Evolutionary conservation across 176 grass and related monocot species (phyloP).

Genomic region (Puya raimondii): DNA sequence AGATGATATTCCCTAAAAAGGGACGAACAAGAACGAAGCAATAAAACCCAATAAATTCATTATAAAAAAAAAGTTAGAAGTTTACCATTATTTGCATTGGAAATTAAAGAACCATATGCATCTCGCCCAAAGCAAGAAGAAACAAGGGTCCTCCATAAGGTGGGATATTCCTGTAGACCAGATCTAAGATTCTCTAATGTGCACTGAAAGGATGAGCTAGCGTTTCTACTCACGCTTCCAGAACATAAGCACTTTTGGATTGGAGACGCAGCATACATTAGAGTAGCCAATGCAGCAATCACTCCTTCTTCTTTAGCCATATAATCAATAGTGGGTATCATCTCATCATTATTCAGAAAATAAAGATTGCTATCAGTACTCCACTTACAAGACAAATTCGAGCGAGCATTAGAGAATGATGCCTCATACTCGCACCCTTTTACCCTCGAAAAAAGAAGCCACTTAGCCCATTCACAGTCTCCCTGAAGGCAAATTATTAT

Average conservation of each 20-base stretch:
- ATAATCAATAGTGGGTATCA: conserved; percentile 71
- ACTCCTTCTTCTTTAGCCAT: conserved; percentile 70
- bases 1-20: neutral
- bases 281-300: conserved; percentile 81
- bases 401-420: conserved; percentile 72
- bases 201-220: conserved; percentile 50
- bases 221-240: conserved; percentile 72
- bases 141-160: conserved; percentile 62
- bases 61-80: conserved; percentile 11
- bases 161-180: conserved; percentile 61
- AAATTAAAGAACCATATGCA: conserved; percentile 50
- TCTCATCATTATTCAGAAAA: conserved; percentile 68
- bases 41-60: conserved; percentile 17
- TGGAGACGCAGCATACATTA: conserved; percentile 80
- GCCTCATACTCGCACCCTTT: conserved; percentile 76
- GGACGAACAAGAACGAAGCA: neutral
- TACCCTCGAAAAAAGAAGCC: conserved; percentile 82
- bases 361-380: conserved; percentile 28
- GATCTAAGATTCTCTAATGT: conserved; percentile 69
- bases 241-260: conserved; percentile 73
- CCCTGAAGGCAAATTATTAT: conserved; percentile 36
- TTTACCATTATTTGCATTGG: conserved; percentile 41
- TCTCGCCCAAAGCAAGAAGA: conserved; percentile 69
- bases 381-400: conserved; percentile 62
- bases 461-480: conserved; percentile 88